These are phyloP conservation scores for Eucalyptus pumila DNA, from an alignment of 345 rosid species.

Conservation along the genomic window DNA sequence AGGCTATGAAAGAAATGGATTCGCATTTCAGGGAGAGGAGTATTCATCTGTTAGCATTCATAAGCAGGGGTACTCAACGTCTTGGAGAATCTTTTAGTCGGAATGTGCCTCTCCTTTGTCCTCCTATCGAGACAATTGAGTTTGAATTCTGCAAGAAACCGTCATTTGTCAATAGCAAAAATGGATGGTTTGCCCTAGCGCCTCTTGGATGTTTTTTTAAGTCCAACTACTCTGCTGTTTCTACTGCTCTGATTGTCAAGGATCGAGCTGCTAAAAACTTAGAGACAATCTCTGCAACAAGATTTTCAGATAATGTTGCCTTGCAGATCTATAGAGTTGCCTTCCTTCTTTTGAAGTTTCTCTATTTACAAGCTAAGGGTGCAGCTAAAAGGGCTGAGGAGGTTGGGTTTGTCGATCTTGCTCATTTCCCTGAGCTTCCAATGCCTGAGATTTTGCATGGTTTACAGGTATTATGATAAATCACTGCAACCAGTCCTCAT, in stretches of 20 bases:
- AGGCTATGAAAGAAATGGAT: conserved; percentile 63
- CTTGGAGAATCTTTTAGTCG: conserved; percentile 40
- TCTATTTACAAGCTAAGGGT: conserved; percentile 76
- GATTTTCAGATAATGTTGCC: conserved; percentile 70
- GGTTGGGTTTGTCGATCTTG: conserved; percentile 75
- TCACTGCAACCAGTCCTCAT: background rate
- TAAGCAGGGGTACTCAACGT: conserved; percentile 65
- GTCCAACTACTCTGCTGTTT: conserved; percentile 20
- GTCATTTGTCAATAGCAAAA: conserved; percentile 43
- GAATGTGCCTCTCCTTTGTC: conserved; percentile 36
- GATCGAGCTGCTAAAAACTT: conserved; percentile 29
- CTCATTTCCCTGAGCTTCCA: conserved; percentile 90
- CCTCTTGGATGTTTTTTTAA: conserved; percentile 44
- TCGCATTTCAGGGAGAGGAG: conserved; percentile 70
- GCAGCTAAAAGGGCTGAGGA: conserved; percentile 81
- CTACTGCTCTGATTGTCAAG: conserved; percentile 36
- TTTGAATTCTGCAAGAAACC: conserved; percentile 48
- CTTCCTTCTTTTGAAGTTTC: conserved; percentile 65
- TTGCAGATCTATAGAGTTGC: conserved; percentile 69
- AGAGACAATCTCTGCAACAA: conserved; percentile 33
- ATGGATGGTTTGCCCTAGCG: conserved; percentile 85
- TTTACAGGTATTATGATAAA: conserved; percentile 43
- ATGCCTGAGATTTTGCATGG: conserved; percentile 92
- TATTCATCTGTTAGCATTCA: conserved; percentile 77
- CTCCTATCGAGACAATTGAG: conserved; percentile 61